A percentile compares a stretch with the other conserved stretches of the same genome.
Evolutionary conservation across 768 basidiomycete genomes (phyloP).

Genomic region (Leccinum rimulosum): DNA sequence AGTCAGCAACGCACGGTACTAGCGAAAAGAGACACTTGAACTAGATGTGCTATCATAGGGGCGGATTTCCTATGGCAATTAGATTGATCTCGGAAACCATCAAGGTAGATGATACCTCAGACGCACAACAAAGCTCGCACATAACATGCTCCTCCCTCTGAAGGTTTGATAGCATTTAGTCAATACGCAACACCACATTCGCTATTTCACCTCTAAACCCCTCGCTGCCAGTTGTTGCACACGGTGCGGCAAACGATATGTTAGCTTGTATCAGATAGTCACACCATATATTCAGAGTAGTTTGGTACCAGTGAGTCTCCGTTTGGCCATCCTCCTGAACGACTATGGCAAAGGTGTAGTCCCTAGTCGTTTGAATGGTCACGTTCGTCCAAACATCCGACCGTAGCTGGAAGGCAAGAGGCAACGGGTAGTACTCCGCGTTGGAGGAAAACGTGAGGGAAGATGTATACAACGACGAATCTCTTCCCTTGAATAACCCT

Average conservation of each 20-base stretch:
- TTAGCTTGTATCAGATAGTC: slow-evolving; percentile 37
- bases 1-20: no score
- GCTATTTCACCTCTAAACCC: slow-evolving; percentile 37
- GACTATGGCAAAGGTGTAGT: slow-evolving; percentile 35
- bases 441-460: slow-evolving; percentile 41
- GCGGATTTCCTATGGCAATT: no score
- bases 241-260: slow-evolving; percentile 45
- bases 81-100: no score
- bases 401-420: slow-evolving; percentile 27
- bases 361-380: slow-evolving; percentile 36
- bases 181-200: slow-evolving; percentile 25
- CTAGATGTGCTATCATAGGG: no score
- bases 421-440: slow-evolving; percentile 36
- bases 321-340: slow-evolving; percentile 12
- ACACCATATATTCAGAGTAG: slow-evolving; percentile 41
- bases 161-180: slow-evolving; percentile 7
- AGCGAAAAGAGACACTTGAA: no score
- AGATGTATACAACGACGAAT: slow-evolving; percentile 35
- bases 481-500: slow-evolving; percentile 35
- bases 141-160: no score
- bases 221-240: slow-evolving; percentile 33
- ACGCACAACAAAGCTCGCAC: no score
- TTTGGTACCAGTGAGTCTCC: slow-evolving; percentile 33
- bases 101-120: no score
- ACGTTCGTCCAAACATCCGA: slow-evolving; percentile 33